Evolutionary conservation across 1,139 yeast genomes (phyloP).

Genomic region (Scheffersomyces lignicola): DNA sequence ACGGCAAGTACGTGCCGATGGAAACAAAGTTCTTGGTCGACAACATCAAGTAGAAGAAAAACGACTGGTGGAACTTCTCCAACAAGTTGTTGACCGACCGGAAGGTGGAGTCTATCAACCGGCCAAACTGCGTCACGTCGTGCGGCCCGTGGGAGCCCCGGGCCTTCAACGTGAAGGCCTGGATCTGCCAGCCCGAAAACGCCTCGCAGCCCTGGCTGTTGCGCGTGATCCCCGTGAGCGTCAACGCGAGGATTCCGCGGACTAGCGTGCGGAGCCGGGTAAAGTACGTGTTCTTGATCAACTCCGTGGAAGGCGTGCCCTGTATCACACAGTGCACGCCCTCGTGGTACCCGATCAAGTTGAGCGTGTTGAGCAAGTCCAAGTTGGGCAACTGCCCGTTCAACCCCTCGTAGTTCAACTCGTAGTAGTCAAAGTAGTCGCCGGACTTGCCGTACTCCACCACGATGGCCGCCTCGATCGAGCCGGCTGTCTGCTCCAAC

Average conservation of each 20-base stretch:
- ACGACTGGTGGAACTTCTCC: constrained; percentile 96
- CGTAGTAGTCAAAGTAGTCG: constrained; percentile 75
- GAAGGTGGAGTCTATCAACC: constrained; percentile 83
- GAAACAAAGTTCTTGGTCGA: constrained; percentile 83
- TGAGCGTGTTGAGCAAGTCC: constrained; percentile 83
- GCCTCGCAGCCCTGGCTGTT: constrained; percentile 76
- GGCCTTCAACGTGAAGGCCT: constrained; percentile 80
- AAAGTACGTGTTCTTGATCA: constrained; percentile 45
- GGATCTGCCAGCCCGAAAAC: constrained; percentile 96
- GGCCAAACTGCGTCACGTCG: constrained; percentile 90
- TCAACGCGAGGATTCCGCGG: constrained; percentile 65
- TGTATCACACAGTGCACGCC: constrained; percentile 71
- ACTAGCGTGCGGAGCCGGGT: constrained; percentile 61
- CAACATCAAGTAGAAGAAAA: constrained; percentile 84
- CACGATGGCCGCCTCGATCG: constrained; percentile 88
- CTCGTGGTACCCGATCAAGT: constrained; percentile 70
- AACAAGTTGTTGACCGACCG: constrained; percentile 88
- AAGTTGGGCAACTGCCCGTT: constrained; percentile 96
- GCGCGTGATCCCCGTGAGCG: constrained; percentile 66
- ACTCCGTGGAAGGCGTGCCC: constrained; percentile 48
- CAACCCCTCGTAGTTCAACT: constrained; percentile 79
- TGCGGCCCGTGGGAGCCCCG: constrained; percentile 54
- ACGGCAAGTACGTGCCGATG: constrained; percentile 89
- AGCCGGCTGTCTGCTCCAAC: constrained; percentile 89
- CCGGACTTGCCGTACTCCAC: constrained; percentile 70